Conservation (phyloP, 352 stramenopile genomes). For the Saprolegnia diclina region DNA sequence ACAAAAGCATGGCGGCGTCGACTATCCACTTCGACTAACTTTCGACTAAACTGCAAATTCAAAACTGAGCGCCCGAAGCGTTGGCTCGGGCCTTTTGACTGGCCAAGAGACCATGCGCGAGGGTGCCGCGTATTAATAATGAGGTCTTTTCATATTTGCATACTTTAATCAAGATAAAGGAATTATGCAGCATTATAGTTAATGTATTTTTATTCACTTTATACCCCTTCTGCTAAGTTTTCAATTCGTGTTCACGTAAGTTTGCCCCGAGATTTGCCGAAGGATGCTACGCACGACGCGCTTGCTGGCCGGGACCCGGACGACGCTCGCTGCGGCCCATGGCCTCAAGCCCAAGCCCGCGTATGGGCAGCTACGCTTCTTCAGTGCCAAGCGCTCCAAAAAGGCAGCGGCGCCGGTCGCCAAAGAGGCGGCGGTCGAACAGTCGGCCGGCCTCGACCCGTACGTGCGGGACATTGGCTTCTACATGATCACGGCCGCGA, state of each 20-base stretch:
- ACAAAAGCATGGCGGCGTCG: conserved; percentile 21
- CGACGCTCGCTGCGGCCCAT: background rate
- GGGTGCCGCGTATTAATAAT: background rate
- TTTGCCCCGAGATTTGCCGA: background rate
- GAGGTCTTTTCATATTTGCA: background rate
- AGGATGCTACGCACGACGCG: background rate
- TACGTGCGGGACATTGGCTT: conserved; percentile 26
- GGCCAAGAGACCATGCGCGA: background rate
- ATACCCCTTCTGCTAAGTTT: background rate
- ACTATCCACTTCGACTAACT: background rate
- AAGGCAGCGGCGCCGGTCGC: background rate
- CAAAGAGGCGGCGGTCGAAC: background rate
- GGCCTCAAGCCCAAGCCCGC: too few relatives aligned
- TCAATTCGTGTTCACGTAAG: background rate
- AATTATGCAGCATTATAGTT: background rate
- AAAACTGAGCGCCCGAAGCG: background rate
- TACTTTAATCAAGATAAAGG: background rate
- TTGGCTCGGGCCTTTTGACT: conserved; percentile 2
- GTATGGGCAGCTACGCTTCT: background rate
- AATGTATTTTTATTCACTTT: background rate
- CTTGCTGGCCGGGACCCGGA: too few relatives aligned
- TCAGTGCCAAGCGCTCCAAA: background rate
- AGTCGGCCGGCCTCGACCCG: conserved; percentile 12
- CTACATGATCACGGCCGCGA: conserved; percentile 13
- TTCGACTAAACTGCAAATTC: conserved; percentile 13